Conservation (phyloP, 139 green algal genomes). For the Chlorella sp. region DNA sequence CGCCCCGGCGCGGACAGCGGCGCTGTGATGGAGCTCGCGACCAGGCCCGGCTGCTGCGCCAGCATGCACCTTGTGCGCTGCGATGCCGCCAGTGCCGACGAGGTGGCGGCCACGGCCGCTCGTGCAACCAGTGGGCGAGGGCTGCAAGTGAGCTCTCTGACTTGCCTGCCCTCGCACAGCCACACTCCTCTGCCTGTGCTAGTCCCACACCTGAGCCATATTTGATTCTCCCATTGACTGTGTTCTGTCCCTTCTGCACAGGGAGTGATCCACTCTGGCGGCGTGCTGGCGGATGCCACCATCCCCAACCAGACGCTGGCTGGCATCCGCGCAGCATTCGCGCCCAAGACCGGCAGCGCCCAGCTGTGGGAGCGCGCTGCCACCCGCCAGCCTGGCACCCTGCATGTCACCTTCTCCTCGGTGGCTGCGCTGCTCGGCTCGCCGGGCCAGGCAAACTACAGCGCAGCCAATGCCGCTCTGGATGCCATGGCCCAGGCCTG, state of each 20-base stretch:
- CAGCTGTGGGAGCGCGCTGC: constrained; percentile 17
- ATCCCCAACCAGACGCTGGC: constrained; percentile 57
- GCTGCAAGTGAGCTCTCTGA: constrained; percentile 1
- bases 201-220: not conserved
- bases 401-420: constrained; percentile 76
- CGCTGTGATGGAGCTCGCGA: not conserved
- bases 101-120: constrained; percentile 9
- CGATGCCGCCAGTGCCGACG: constrained; percentile 16
- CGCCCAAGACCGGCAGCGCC: constrained; percentile 54
- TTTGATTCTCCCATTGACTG: not conserved
- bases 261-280: constrained; percentile 69
- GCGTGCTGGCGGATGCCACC: constrained; percentile 77
- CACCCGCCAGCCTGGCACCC: not conserved
- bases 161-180: not conserved
- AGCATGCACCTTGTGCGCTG: constrained; percentile 23
- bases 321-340: constrained; percentile 44
- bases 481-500: constrained; percentile 46
- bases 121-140: not conserved
- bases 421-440: constrained; percentile 79
- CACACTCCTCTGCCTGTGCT: not conserved
- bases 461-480: constrained; percentile 75
- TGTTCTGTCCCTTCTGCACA: constrained; percentile 3
- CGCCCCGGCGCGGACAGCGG: constrained; percentile 11
- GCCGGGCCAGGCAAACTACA: constrained; percentile 82
- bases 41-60: not conserved